Percentiles rank a stretch among this genome's conserved stretches.
Evolutionary conservation across 148 eudicot species (phyloP).

Genomic region (Fallopia convolvulus): DNA sequence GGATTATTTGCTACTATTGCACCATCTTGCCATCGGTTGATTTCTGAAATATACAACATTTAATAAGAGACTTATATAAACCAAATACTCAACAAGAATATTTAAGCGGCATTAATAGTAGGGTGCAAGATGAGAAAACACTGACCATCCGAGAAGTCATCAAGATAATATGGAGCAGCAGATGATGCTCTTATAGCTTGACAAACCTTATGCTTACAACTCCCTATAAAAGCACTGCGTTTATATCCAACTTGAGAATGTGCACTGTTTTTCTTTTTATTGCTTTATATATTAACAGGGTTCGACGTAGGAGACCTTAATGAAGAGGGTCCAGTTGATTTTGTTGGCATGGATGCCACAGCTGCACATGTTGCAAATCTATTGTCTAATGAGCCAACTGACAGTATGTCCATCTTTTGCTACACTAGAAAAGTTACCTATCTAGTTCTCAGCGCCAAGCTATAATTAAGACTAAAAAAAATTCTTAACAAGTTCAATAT

Average conservation of each 20-base stretch:
- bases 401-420: conserved; percentile 50
- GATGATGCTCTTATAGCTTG: conserved; percentile 99
- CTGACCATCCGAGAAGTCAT: conserved; percentile 73
- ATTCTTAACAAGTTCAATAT: not conserved
- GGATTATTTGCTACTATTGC: conserved; percentile 99
- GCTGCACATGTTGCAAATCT: conserved; percentile 89
- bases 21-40: conserved; percentile 98
- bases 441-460: not conserved
- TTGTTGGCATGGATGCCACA: conserved; percentile 84
- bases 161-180: conserved; percentile 99
- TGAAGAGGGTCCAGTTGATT: conserved; percentile 68
- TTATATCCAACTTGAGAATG: conserved; percentile 65
- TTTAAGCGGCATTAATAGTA: not conserved
- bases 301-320: conserved; percentile 83
- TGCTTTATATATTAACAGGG: conserved; percentile 40
- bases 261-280: not conserved
- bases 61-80: not conserved
- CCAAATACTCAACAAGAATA: no score
- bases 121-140: no score
- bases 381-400: conserved; percentile 85
- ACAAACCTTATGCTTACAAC: conserved; percentile 94
- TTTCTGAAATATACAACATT: conserved; percentile 33
- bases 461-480: not conserved
- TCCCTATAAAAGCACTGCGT: conserved; percentile 85
- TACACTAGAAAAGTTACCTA: not conserved